Base-by-base conservation (phyloP, 1,284 basidiomycete species). In the Tetrapyrgos nigripes region DNA sequence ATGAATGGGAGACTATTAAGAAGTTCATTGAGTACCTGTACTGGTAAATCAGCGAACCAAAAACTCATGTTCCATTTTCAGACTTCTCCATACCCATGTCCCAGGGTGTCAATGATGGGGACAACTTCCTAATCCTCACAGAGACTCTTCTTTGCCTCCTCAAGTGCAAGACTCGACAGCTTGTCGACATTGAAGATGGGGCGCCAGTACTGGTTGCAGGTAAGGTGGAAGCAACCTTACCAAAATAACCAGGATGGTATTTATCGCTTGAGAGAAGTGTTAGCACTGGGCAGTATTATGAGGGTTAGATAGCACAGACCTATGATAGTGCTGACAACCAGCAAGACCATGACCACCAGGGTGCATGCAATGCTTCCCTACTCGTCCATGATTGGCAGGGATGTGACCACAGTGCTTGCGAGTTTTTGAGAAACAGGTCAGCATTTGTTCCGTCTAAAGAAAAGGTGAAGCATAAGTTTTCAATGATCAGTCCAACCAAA, bases 301-400 rank as follows among this genome's bases (percentile, higher is more conserved):
- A 45, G 17, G 28, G 57, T 44, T 21, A 19, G 40, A 55, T 10
- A 35, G 21, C 47, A 83, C 89, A 70, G 72, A 93, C 91, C 97
- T 86, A 91, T 99, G 97, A 86, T 99, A 97, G 84, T 98, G 97
- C 83, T 91, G 87, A 89, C 97, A 97, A 96, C 97, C 97, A 83
- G 97, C 97, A 73, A 98, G 92, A 98, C 97, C 97, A 82, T 97
- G 94, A 94, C 97, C 97, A 85, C 97, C 97, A 62, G 97, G 97
- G 76, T 97, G 96, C 83, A 98, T 98, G 80, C 97, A 92, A 90
- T 99, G 97, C 89, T 99, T 98, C 72, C 97, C 97, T 75, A 99
- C 92, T 92, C 97, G 96, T 82, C 97, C 97, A 82, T 98, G 92
- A 84, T 95, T 96, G 74, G 96, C 96, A 68, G 96, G 98, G 73